These are phyloP conservation scores for Polytolypa hystricis DNA, from an alignment of 2,329 filamentous ascomycete genomes.

Conservation along the genomic window DNA sequence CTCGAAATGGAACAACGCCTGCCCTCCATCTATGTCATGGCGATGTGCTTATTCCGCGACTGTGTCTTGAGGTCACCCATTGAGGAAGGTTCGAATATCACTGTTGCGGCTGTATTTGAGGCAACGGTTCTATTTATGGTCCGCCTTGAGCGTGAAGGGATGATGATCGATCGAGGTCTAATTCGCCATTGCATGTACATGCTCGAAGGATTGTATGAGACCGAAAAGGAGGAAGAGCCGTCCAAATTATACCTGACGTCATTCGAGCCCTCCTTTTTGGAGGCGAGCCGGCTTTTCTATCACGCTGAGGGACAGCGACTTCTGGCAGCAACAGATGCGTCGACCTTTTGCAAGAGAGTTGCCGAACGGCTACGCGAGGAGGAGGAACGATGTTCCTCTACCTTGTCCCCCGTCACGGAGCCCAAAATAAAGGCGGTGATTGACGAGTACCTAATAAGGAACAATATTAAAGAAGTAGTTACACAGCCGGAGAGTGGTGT, in stretches of 20 bases:
- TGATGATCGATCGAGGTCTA: conserved; percentile 72
- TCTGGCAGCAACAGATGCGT: conserved; percentile 66
- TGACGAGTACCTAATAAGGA: conserved; percentile 66
- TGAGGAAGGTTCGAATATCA: conserved; percentile 30
- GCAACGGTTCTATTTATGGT: conserved; percentile 82
- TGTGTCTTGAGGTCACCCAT: conserved; percentile 59
- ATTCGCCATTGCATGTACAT: conserved; percentile 78
- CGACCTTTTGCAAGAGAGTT: conserved; percentile 68
- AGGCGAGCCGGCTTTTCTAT: conserved; percentile 64
- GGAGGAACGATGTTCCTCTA: conserved; percentile 68
- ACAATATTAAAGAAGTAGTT: conserved; percentile 70
- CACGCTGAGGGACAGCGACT: conserved; percentile 60
- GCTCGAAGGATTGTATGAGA: conserved; percentile 80
- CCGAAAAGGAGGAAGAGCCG: conserved; percentile 62
- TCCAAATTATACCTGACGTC: conserved; percentile 72
- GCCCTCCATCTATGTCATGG: conserved; percentile 70
- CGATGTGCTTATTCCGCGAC: conserved; percentile 82
- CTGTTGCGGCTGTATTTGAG: conserved; percentile 65
- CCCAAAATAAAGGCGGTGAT: conserved; percentile 64
- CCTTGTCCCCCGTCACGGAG: conserved; percentile 62
- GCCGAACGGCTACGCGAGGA: conserved; percentile 69
- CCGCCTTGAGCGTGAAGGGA: conserved; percentile 80
- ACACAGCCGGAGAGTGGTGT: conserved; percentile 76
- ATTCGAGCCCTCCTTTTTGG: conserved; percentile 71
- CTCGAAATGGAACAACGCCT: conserved; percentile 61